These are phyloP conservation scores for Mimosa pudica DNA, from an alignment of 306 rosid genomes.

Conservation along the genomic window DNA sequence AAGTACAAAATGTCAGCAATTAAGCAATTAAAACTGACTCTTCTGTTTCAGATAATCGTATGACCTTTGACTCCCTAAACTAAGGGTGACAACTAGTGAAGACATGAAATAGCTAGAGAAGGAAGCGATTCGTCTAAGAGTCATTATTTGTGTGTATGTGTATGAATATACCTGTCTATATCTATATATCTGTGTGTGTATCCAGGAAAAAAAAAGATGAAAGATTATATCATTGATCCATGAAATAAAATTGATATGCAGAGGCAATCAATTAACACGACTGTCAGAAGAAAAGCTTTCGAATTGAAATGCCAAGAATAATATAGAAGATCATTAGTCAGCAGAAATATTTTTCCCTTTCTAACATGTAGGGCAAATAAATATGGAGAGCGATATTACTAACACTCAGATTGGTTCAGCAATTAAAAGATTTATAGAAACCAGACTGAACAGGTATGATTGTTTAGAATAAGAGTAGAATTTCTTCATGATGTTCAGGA, in stretches of 20 bases:
- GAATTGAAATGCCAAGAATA: background rate
- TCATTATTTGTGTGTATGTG: background rate
- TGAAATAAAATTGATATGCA: background rate
- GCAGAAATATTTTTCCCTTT: background rate
- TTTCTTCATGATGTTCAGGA: background rate
- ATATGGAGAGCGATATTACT: background rate
- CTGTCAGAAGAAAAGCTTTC: constrained; percentile 1
- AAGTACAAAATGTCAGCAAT: background rate
- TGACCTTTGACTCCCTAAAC: background rate
- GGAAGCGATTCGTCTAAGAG: background rate
- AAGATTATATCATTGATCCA: background rate
- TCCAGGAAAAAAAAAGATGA: background rate
- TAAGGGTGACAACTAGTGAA: background rate
- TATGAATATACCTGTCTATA: background rate
- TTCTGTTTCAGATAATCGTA: background rate
- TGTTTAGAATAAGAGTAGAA: background rate
- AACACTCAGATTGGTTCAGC: background rate
- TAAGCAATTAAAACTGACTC: background rate
- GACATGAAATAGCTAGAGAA: background rate
- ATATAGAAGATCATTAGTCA: background rate
- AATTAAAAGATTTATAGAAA: background rate
- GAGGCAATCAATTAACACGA: background rate
- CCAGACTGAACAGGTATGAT: background rate
- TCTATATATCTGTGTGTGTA: background rate
- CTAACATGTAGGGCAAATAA: background rate